Base-by-base conservation (phyloP, 208 protist species). In the Acanthamoeba healyi region DNA sequence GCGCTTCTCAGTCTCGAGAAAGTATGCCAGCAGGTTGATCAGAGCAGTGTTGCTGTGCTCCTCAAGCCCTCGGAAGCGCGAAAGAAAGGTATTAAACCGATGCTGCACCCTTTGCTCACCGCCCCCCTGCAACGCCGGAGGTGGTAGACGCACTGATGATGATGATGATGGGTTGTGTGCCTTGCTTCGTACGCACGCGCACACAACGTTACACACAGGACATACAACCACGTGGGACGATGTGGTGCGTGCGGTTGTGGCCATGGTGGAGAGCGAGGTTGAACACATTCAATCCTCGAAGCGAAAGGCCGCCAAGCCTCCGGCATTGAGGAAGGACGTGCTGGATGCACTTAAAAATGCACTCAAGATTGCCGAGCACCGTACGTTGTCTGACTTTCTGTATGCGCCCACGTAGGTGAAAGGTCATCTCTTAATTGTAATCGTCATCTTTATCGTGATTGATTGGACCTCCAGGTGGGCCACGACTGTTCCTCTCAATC, bases 11-110 rank as follows among this genome's bases (percentile, higher is more conserved):
- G 49, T n/a, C n/a, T 88, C 44, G 81, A 88, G 6, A 88, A 88
- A 12, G 81, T 88, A n/a, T 65, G 51, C 81, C 81, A 65, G 34
- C 81, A 88, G 32, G 51, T 88, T n/a, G 81, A 88, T 26, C 81
- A 88, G 24, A 88, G 51, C 51, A 88, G 34, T 22, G 81, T 88
- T 0, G 49, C 40, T 12, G 46, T n/a, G 22, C n/a, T 88, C 5
- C 44, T 65, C 81, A 56, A 88, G 38, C 44, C 51, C n/a, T 65
- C 44, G 1, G 49, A 56, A 24, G 74, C 36, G 0, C 49, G 49
- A 10, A 63, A 56, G 17, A 56, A 65, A 63, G 81, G 81, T 82
- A 38, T 82, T n/a, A n/a, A n/a, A n/a, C n/a, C n/a, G n/a, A n/a
- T n/a, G n/a, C n/a, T n/a, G n/a, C n/a, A n/a, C n/a, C n/a, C n/a